A percentile compares a stretch with the other conserved stretches of the same genome.
Conservation (phyloP, 257 asterid genomes). For the Verbena officinalis region DNA sequence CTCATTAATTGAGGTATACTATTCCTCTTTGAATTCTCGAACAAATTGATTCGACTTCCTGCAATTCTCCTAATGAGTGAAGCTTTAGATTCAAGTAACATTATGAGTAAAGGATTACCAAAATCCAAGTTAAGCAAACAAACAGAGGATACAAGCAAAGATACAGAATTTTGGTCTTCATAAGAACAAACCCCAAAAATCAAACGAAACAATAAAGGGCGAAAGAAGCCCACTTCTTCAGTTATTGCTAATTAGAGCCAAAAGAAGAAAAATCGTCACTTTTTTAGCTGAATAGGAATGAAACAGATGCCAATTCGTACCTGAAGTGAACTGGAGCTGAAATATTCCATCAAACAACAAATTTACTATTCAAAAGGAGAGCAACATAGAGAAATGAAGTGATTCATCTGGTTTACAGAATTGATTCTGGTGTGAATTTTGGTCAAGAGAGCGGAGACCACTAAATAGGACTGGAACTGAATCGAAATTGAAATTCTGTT, state of each 20-base stretch:
- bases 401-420: conserved; percentile 10
- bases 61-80: conserved; percentile 3
- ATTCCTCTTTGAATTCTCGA: background rate
- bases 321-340: conserved; percentile 27
- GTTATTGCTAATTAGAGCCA: background rate
- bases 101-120: conserved; percentile 43
- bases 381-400: background rate
- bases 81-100: conserved; percentile 39
- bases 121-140: conserved; percentile 31
- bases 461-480: background rate
- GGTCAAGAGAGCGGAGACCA: background rate
- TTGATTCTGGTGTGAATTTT: conserved; percentile 24
- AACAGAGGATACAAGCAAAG: conserved; percentile 28
- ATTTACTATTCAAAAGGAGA: background rate
- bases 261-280: background rate
- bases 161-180: background rate
- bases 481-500: conserved; percentile 14
- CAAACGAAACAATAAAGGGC: background rate
- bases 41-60: background rate
- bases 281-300: background rate
- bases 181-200: background rate
- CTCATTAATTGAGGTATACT: background rate
- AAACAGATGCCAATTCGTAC: conserved; percentile 14
- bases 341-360: conserved; percentile 31
- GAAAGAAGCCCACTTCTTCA: background rate